Evolutionary conservation across 495 filamentous ascomycete species (phyloP), one percentile per base, ranked within the genome.

Genomic region (Neurospora sp.): DNA sequence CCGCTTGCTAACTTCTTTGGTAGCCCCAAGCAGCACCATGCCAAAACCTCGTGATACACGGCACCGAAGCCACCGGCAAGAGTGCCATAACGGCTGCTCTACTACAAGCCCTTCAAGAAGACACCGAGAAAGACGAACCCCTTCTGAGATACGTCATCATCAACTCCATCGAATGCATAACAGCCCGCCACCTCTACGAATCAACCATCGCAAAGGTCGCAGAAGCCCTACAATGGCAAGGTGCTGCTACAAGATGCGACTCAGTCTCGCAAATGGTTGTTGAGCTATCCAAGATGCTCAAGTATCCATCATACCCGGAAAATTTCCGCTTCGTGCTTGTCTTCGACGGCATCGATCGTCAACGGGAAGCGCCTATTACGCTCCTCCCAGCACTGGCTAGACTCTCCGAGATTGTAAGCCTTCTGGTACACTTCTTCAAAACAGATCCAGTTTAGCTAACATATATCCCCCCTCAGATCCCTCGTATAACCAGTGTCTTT

Each of bases 1-100:
- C 70, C 18, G 27, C 8, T 12, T n/a, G 46, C 39, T 41, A 70
- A 18, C 18, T 5, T 40, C 14, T 35, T 35, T 23, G 10, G 42
- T 75, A 87, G 78, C 85, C 85, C 12, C 72, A 77, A 38, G 84
- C 84, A 20, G 85, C 85, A 8, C 82, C 84, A 38, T 85, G 83
- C 74, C 83, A 78, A 8, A 91, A 90, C 54, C 76, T 98, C 4
- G 89, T 97, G 7, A 81, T 96, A 66, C 89, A 98, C 77, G 96
- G 96, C 23, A 89, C 93, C n/a, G 90, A 93, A 75, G 90, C 94
- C n/a, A 98, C 95, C 0, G 96, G 96, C 75, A 98, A 98, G 83
- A 92, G 88, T 37, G 87, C 88, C 70, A 88, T 97, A 70, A 83
- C 92, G 31, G 83, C 84, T 54, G 84, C 86, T 10, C 84, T 96